phyloP scores from a whole-genome alignment of 2,329 filamentous ascomycete genomes.

The Aspergillus oerlinghausenensis region DNA sequence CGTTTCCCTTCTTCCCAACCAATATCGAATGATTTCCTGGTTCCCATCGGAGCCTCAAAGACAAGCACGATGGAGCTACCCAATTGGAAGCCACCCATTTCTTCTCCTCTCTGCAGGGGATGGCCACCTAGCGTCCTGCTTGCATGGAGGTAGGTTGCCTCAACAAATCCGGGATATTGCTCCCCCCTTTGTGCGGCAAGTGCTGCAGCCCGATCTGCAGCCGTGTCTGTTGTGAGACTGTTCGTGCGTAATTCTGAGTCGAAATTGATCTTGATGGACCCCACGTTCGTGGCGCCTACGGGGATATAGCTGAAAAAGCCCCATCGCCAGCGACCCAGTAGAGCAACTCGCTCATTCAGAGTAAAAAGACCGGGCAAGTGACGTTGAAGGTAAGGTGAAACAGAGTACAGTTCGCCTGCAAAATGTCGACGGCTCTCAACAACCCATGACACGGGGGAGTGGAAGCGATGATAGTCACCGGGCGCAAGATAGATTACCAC shows the following conservation, averaged over 20 bases:
- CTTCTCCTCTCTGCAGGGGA: constrained; percentile 78
- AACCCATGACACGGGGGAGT: constrained; percentile 92
- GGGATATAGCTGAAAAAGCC: constrained; percentile 97
- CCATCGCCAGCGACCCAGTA: constrained; percentile 91
- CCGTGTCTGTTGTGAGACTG: constrained; percentile 85
- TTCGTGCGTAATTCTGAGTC: constrained; percentile 92
- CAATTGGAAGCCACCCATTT: constrained; percentile 97
- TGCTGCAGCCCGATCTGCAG: constrained; percentile 79
- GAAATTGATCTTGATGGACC: constrained; percentile 95
- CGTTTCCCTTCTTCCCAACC: constrained; percentile 55
- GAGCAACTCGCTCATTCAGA: constrained; percentile 89
- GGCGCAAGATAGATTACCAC: constrained; percentile 93
- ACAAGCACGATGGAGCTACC: constrained; percentile 93
- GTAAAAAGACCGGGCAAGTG: constrained; percentile 93
- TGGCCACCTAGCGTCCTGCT: constrained; percentile 76
- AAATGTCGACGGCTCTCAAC: constrained; percentile 95
- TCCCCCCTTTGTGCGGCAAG: constrained; percentile 72
- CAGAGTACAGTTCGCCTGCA: constrained; percentile 89
- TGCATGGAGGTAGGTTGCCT: constrained; percentile 80
- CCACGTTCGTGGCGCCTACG: constrained; percentile 95
- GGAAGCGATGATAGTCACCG: constrained; percentile 97
- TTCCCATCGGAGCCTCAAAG: constrained; percentile 80
- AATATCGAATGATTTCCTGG: constrained; percentile 54
- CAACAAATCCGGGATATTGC: constrained; percentile 82
- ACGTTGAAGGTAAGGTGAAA: constrained; percentile 90